Conservation (phyloP, 2,329 filamentous ascomycete genomes). For the Tolypocladium amazonense region DNA sequence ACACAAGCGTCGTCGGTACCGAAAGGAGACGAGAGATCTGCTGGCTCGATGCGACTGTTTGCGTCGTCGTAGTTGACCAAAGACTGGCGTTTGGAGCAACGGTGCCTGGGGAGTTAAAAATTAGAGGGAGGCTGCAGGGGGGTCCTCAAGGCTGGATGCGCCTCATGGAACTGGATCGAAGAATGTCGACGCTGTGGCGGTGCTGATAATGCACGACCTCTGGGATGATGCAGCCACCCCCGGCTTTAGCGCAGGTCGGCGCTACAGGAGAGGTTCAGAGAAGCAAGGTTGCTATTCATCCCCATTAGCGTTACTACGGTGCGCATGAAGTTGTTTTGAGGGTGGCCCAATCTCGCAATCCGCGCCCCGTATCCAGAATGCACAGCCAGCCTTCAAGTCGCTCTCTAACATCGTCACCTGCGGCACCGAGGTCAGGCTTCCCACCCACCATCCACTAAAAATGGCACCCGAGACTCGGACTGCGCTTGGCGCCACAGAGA, state of each 20-base stretch:
- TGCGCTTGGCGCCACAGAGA: not conserved
- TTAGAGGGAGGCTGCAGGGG: conserved; percentile 19
- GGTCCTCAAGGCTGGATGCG: conserved; percentile 17
- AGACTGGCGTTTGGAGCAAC: conserved; percentile 2
- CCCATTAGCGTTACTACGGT: not conserved
- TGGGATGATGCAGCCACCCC: not conserved
- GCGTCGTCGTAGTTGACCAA: not conserved
- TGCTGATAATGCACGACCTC: conserved; percentile 12
- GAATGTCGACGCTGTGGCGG: conserved; percentile 29
- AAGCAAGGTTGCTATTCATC: not conserved
- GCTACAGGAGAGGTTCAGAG: too few species aligned
- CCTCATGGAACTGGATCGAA: conserved; percentile 33
- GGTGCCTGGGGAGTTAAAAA: conserved; percentile 15
- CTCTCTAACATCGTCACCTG: not conserved
- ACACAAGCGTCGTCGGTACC: not conserved
- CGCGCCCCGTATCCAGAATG: not conserved
- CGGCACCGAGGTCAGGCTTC: not conserved
- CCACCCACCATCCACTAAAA: not conserved
- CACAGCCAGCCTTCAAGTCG: not conserved
- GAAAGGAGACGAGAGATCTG: not conserved
- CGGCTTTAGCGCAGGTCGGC: not conserved
- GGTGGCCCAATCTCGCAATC: not conserved
- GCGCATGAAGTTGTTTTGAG: not conserved
- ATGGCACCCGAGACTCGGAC: not conserved
- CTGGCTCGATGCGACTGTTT: not conserved